phyloP scores from a whole-genome alignment of 257 asterid species.

The Catharanthus roseus region DNA sequence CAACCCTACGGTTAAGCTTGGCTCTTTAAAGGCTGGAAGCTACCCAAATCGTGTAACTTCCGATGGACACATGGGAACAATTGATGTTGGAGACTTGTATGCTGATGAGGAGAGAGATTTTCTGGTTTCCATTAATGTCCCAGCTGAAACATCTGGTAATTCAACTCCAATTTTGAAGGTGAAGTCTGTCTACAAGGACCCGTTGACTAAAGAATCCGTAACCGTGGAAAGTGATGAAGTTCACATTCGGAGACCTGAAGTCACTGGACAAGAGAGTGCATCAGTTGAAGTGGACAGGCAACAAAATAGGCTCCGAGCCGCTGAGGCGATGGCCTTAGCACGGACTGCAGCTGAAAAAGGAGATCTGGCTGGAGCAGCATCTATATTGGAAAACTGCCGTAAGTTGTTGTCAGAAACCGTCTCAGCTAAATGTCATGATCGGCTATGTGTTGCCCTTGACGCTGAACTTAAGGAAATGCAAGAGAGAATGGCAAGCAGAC shows the following conservation, averaged over 20 bases:
- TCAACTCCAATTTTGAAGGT: constrained; percentile 61
- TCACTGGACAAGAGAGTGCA: constrained; percentile 27
- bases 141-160: constrained; percentile 40
- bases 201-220: constrained; percentile 57
- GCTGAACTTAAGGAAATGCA: constrained; percentile 98
- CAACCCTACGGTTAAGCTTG: constrained; percentile 44
- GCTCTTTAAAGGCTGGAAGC: constrained; percentile 70
- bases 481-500: constrained; percentile 81
- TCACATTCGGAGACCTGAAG: constrained; percentile 48
- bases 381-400: constrained; percentile 61
- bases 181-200: constrained; percentile 55
- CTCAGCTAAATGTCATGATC: constrained; percentile 58
- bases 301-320: constrained; percentile 68
- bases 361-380: constrained; percentile 56
- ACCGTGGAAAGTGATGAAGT: constrained; percentile 47
- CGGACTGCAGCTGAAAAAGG: constrained; percentile 73
- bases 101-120: constrained; percentile 98
- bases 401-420: constrained; percentile 47
- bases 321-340: constrained; percentile 85
- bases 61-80: constrained; percentile 48
- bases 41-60: constrained; percentile 48
- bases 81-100: constrained; percentile 80
- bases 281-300: constrained; percentile 94
- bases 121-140: constrained; percentile 58
- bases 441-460: constrained; percentile 67